Base-by-base conservation (phyloP, 176 grass and related monocot genomes). In the Bonia amplexicaulis region DNA sequence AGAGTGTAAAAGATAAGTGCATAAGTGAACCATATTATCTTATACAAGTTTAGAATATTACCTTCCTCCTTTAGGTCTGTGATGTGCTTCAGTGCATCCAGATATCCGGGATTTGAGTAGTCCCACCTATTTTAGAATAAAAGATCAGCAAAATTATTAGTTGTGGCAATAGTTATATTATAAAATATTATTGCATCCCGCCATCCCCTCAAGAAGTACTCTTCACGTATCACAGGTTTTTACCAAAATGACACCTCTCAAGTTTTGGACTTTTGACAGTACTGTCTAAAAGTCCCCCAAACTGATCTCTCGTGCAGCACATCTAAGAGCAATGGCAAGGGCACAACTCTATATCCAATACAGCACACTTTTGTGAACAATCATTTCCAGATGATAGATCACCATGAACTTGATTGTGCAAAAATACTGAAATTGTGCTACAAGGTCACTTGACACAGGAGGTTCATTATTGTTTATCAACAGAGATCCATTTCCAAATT, bases 11-110 rank as follows among this genome's bases (percentile, higher is more conserved):
- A 22, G 69, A 76, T 65, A 41, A 62, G 53, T 19, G 4, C 53
- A 77, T 12, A 47, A 68, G 22, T 37, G 20, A 47, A 83, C 20
- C 27, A 8, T 31, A 52, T 3, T 1, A 80, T 70, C 26, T 12
- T 4, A n/a, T 77, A 66, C 20, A 83, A 13, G 33, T 29, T 68
- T 58, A 71, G 5, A 82, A 80, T 76, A 55, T 65, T 60, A 98
- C 93, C 96, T 89, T 98, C 91, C 74, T 95, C 96, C 68, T 98
- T 98, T 64, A 98, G 85, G 84, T 98, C 96, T 69, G 93, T 90
- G 29, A 98, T 81, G 74, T 98, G 93, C 77, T 95, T 95, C 12
- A 98, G 83, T 35, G 96, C 96, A 84, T 98, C 93, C n/a, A 98
- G 82, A 79, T 98, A 98, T 80, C 93, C 96, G 60, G 79, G 80